Conservation (phyloP, 2,329 filamentous ascomycete species). For the Microascus cirrosus region DNA sequence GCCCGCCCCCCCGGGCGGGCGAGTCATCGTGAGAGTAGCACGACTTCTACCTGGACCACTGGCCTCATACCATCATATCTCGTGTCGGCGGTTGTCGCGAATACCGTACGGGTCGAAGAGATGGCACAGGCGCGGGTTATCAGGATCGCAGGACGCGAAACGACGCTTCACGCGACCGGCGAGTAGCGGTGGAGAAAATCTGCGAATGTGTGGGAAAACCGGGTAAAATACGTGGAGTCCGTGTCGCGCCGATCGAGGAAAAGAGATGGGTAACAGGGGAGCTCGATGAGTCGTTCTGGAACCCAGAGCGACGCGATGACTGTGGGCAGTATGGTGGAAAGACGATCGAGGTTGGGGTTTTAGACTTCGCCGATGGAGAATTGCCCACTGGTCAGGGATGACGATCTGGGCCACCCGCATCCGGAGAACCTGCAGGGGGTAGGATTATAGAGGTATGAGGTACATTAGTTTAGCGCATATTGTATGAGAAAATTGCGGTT, state of each 20-base stretch:
- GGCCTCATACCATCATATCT: conserved; percentile 47
- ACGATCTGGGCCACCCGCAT: conserved; percentile 1
- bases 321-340: neutral
- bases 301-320: conserved; percentile 8
- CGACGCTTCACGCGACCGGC: conserved; percentile 28
- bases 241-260: neutral
- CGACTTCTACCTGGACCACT: conserved; percentile 39
- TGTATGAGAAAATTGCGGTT: neutral
- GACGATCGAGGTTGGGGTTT: conserved; percentile 7
- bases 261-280: neutral
- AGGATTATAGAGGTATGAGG: neutral
- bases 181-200: conserved; percentile 7
- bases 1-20: conserved; percentile 59
- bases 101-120: conserved; percentile 5
- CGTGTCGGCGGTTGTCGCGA: conserved; percentile 13
- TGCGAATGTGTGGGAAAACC: neutral
- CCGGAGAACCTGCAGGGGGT: neutral
- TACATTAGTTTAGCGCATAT: neutral
- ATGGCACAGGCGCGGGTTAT: neutral
- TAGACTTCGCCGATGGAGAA: conserved; percentile 11
- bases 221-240: neutral
- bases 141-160: conserved; percentile 1
- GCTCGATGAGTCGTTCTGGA: conserved; percentile 2
- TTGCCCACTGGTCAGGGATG: conserved; percentile 11
- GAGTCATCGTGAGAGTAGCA: conserved; percentile 57